A percentile compares a stretch with the other conserved stretches of the same genome.
These are phyloP conservation scores for Cercospora zeina DNA, from an alignment of 2,329 filamentous ascomycete genomes.

Conservation along the genomic window DNA sequence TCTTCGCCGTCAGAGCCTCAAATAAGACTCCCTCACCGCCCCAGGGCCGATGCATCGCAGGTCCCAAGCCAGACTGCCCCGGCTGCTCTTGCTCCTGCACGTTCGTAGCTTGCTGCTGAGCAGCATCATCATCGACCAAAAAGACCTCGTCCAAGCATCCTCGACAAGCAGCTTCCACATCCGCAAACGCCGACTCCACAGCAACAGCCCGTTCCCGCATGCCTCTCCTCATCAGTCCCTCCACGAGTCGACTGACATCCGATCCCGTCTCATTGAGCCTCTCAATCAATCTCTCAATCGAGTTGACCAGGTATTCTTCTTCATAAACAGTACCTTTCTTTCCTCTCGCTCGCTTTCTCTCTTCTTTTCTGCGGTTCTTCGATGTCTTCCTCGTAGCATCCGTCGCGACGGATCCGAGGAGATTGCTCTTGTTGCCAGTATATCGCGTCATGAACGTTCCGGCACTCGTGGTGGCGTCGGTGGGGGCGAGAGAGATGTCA, in stretches of 20 bases:
- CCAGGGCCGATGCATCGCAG: slow-evolving; percentile 38
- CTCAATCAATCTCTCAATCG: slow-evolving; percentile 78
- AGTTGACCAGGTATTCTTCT: slow-evolving; percentile 93
- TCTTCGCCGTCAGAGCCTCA: slow-evolving; percentile 46
- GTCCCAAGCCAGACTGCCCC: slow-evolving; percentile 17
- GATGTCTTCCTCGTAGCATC: slow-evolving; percentile 75
- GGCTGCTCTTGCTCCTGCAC: slow-evolving; percentile 15
- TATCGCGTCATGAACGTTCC: slow-evolving; percentile 89
- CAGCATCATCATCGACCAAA: slow-evolving; percentile 23
- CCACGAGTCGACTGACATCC: slow-evolving; percentile 73
- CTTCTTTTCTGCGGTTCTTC: slow-evolving; percentile 85
- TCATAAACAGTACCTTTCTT: slow-evolving; percentile 98
- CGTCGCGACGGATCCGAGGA: slow-evolving; percentile 67
- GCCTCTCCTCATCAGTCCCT: slow-evolving; percentile 71
- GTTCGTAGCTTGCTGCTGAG: slow-evolving; percentile 21
- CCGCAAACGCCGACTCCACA: slow-evolving; percentile 70
- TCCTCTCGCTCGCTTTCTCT: slow-evolving; percentile 89
- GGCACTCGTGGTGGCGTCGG: slow-evolving; percentile 71
- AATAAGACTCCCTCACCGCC: slow-evolving; percentile 51
- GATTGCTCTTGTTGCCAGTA: slow-evolving; percentile 63
- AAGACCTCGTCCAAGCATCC: slow-evolving; percentile 72
- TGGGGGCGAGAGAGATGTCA: slow-evolving; percentile 87
- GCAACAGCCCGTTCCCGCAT: slow-evolving; percentile 87
- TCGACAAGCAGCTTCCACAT: slow-evolving; percentile 70
- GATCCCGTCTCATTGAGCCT: slow-evolving; percentile 70